Base-by-base conservation (phyloP, 2,329 filamentous ascomycete species). In the Neofusicoccum umdonicola region DNA sequence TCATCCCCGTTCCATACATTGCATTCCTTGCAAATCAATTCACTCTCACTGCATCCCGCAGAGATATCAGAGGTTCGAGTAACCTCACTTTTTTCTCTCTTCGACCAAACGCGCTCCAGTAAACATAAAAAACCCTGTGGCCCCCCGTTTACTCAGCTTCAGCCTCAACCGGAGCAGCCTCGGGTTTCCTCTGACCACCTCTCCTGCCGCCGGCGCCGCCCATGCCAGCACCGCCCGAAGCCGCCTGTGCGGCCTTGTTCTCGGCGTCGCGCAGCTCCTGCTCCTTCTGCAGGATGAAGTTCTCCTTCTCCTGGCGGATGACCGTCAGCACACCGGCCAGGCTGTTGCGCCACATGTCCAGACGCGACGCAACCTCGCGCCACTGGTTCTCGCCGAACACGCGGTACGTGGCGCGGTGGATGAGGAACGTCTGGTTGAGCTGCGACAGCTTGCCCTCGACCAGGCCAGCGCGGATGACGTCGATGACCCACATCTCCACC, bases 301-400 rank as follows among this genome's bases (percentile, higher is more conserved):
- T 89, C 80, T 89, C 84, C 83, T 96, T 90, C 83, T 96, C 92
- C 76, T 87, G 83, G 73, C 89, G 87, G 69, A 98, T 86, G 51
- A 95, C 91, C 64, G 84, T 82, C 70, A 96, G 82, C 17, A 99
- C 93, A 70, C 87, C 88, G 74, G 87, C 85, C 72, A 98, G 83
- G 71, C 91, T 94, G 71, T 87, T 85, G 78, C 90, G 89, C 94
- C 94, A 98, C 78, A 93, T 91, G 80, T 97, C 93, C 73, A 99
- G 83, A 67, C 94, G 87, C 68, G 90, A 92, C 67, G 92, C 91
- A 62, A 99, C 90, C 83, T 99, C 94, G 71, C 91, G 88, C 93
- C 96, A 99, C 83, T 99, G 95, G 85, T 96, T 96, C 83, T 97
- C 92, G 71, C 92, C 92, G 74, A 99, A 99, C 63, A 97, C 93